Percentiles rank a stretch among this genome's conserved stretches.
Conservation (phyloP, 805 yeast genomes). For the Ogataea kodamae region DNA sequence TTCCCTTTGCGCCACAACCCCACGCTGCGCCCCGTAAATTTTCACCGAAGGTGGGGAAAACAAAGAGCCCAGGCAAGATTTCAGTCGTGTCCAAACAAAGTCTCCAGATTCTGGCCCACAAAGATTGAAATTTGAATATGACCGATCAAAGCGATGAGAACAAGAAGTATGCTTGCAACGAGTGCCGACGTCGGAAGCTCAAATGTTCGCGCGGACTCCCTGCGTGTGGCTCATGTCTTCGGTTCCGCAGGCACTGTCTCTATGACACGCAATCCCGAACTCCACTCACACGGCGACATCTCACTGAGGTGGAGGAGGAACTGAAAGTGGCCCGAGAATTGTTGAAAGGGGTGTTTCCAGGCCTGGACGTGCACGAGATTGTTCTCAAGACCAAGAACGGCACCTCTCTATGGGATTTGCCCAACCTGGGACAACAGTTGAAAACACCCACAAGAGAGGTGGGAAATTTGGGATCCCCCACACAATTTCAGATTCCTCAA, state of each 20-base stretch:
- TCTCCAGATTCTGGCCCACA: too few species aligned
- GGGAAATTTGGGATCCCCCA: background rate
- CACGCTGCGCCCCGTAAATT: too few species aligned
- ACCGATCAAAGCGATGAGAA: too few species aligned
- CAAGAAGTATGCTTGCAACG: constrained; percentile 14
- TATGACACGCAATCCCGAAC: constrained; percentile 13
- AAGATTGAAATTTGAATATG: too few species aligned
- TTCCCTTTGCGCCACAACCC: too few species aligned
- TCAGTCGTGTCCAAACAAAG: too few species aligned
- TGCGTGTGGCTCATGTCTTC: constrained; percentile 12
- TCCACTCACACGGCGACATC: constrained; percentile 16
- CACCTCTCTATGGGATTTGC: constrained; percentile 6
- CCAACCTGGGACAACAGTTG: constrained; percentile 3
- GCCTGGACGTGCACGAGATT: constrained; percentile 6
- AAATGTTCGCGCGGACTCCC: constrained; percentile 18
- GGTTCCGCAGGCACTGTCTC: constrained; percentile 15
- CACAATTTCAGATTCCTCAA: constrained; percentile 10
- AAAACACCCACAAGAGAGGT: background rate
- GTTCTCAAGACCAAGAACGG: constrained; percentile 10
- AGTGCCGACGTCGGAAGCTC: constrained; percentile 15
- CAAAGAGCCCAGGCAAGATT: too few species aligned
- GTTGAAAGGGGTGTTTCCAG: constrained; percentile 5
- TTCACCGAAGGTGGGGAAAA: too few species aligned
- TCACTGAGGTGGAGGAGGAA: constrained; percentile 18
- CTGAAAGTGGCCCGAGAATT: constrained; percentile 10